Evolutionary conservation across 345 rosid species (phyloP).

Genomic region (Lepidium sativum): DNA sequence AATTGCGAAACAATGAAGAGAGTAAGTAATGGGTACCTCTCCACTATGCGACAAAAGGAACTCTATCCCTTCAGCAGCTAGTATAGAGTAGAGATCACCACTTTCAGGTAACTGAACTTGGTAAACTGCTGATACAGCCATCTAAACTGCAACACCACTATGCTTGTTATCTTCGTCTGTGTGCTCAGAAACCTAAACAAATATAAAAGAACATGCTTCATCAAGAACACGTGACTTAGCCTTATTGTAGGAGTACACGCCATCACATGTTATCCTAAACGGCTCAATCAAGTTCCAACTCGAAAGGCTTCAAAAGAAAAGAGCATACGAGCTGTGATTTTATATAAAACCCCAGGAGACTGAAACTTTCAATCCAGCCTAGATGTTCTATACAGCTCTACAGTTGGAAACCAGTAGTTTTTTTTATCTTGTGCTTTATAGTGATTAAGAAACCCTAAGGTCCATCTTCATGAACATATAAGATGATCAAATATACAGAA

Average conservation of each 20-base stretch:
- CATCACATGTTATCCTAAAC: background rate
- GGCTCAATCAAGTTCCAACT: background rate
- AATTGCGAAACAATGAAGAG: background rate
- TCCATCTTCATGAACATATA: background rate
- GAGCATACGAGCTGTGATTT: background rate
- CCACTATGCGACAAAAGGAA: conserved; percentile 47
- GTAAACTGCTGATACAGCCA: conserved; percentile 31
- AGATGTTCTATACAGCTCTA: background rate
- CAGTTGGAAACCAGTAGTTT: background rate
- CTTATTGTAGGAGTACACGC: background rate
- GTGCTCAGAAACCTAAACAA: conserved; percentile 1
- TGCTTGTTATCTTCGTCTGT: background rate
- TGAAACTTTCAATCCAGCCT: background rate
- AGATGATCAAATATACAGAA: conserved; percentile 5
- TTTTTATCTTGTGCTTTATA: background rate
- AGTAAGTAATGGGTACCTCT: conserved; percentile 27
- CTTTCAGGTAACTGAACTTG: conserved; percentile 15
- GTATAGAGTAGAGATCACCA: conserved; percentile 30
- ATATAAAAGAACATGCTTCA: background rate
- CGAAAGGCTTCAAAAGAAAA: background rate
- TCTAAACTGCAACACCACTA: conserved; percentile 16
- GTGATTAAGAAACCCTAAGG: background rate
- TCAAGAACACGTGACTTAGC: conserved; percentile 2
- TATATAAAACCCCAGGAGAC: background rate
- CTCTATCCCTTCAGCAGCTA: conserved; percentile 50